Base-by-base conservation (phyloP, 2,329 filamentous ascomycete genomes). In the Apiospora malaysiana region DNA sequence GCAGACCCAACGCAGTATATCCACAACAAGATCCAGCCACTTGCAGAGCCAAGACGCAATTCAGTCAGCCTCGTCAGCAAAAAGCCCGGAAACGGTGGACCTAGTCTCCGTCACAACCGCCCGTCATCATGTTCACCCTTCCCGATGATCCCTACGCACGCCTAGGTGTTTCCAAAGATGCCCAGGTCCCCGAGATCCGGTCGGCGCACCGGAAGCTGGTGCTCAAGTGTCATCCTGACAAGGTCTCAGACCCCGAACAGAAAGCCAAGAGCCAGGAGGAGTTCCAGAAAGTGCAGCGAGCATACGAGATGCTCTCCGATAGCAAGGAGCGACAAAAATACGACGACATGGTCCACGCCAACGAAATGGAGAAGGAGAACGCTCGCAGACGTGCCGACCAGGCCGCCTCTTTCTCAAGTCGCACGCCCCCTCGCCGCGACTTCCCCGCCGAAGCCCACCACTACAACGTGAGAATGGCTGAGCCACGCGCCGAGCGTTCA, bases 251-350 rank as follows among this genome's bases (percentile, higher is more conserved):
- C 77, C 90, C 92, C 69, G 85, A 89, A 21, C 85, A 93, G 77
- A 97, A 96, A 82, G 89, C 90, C 71, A 85, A 90, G 76, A 97
- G 95, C 81, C 90, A 93, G 76, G 91, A 94, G 76, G 92, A 97
- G 82, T 99, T 98, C 78, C 94, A 98, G 82, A 91, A 90, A 79
- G 93, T 98, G 45, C 95, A 98, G 81, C 90, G 95, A 77, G 95
- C 96, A 68, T 99, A 97, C 82, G 96, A 98, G 82, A 86, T 96
- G 42, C 89, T 99, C 72, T 93, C 90, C 77, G 92, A 98, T 79
- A 92, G 95, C 40, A 86, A 84, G 8, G 90, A 91, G 79, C 87
- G 94, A 72, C 82, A 85, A 71, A 90, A 91, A 75, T 97, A 98
- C 81, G 94, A 98, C 82, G 90, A 94, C 69, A 72, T 71, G 70